Percentiles rank a stretch among this genome's conserved stretches.
phyloP scores from a whole-genome alignment of 352 stramenopile genomes.

The Phytopythium delawarense region DNA sequence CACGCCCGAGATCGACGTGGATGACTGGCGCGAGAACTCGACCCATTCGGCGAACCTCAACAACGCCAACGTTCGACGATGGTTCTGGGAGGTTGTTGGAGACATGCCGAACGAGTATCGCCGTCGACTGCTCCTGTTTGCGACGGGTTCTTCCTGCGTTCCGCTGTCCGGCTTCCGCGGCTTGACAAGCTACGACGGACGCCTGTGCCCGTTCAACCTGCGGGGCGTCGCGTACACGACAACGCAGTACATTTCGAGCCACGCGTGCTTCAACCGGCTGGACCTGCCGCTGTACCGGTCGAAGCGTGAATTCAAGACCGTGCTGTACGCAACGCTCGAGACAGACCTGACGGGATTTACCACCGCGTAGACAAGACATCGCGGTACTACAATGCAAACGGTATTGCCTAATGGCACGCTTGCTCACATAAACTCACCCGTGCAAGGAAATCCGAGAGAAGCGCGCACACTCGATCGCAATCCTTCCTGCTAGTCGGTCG shows the following conservation, averaged over 20 bases:
- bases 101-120: constrained; percentile 80
- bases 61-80: constrained; percentile 35
- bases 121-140: constrained; percentile 70
- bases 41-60: constrained; percentile 43
- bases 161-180: constrained; percentile 67
- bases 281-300: constrained; percentile 93
- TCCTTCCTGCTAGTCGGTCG: constrained; percentile 44
- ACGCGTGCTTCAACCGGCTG: constrained; percentile 87
- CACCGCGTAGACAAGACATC: constrained; percentile 26
- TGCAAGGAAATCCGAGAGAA: too few relatives aligned
- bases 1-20: constrained; percentile 94
- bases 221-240: constrained; percentile 39
- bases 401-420: not conserved
- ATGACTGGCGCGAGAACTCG: constrained; percentile 94
- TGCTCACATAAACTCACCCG: not conserved
- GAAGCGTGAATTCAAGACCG: constrained; percentile 76
- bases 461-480: constrained; percentile 2
- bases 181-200: constrained; percentile 79
- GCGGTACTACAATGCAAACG: not conserved
- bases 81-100: constrained; percentile 97
- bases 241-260: constrained; percentile 65
- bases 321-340: constrained; percentile 59
- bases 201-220: constrained; percentile 71
- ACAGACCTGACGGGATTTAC: constrained; percentile 72
- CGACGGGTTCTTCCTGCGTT: constrained; percentile 75